Conservation (phyloP, 2,329 filamentous ascomycete genomes). For the Microdochium paspali region DNA sequence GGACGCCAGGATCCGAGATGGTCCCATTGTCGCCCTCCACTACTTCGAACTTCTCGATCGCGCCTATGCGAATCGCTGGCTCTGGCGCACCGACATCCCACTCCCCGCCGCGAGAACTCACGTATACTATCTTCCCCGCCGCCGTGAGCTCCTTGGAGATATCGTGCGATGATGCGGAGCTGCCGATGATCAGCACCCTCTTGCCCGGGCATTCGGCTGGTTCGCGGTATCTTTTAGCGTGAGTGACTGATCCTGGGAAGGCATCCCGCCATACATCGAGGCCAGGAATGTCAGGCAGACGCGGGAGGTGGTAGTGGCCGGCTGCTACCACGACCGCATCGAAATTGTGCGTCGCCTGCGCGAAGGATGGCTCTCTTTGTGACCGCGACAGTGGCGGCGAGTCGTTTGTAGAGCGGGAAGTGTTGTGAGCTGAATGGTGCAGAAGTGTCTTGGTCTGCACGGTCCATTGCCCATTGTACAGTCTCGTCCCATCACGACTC, state of each 20-base stretch:
- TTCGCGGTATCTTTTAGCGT: constrained; percentile 65
- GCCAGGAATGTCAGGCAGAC: constrained; percentile 50
- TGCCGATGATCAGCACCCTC: constrained; percentile 42
- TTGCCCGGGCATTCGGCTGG: constrained; percentile 46
- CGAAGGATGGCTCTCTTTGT: constrained; percentile 6
- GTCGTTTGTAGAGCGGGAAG: not conserved
- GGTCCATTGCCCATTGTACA: constrained; percentile 31
- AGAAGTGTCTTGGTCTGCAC: constrained; percentile 37
- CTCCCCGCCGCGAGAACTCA: constrained; percentile 47
- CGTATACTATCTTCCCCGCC: constrained; percentile 27
- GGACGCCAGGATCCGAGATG: no score
- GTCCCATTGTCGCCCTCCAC: no score
- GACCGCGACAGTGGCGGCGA: not conserved
- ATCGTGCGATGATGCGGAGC: constrained; percentile 32
- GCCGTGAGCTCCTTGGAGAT: constrained; percentile 29
- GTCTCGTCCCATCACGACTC: not conserved
- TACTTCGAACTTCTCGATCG: constrained; percentile 32
- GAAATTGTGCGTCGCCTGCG: constrained; percentile 31
- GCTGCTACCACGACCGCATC: constrained; percentile 58
- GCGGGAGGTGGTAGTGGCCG: constrained; percentile 58
- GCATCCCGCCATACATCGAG: constrained; percentile 44
- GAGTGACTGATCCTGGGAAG: constrained; percentile 44
- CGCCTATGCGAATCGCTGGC: constrained; percentile 40
- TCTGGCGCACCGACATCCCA: constrained; percentile 50
- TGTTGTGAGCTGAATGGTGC: constrained; percentile 9